A percentile compares a stretch with the other conserved stretches of the same genome.
Conservation (phyloP, 2,329 filamentous ascomycete species). For the Periglandula ipomoeae region DNA sequence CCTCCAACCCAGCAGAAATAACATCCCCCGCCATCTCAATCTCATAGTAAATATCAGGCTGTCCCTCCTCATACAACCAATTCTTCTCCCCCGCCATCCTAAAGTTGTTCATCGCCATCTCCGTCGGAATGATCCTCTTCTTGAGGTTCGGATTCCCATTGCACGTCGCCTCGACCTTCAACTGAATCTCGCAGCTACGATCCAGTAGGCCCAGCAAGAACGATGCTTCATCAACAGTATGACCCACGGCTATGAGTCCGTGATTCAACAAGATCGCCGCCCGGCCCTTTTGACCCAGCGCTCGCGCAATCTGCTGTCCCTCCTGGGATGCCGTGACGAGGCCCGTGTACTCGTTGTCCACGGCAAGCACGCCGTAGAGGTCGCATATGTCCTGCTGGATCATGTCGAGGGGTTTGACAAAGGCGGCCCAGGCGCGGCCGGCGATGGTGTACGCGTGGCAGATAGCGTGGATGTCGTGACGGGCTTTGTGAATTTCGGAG, state of each 20-base stretch:
- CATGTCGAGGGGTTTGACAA: slow-evolving; percentile 59
- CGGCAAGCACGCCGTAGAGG: slow-evolving; percentile 52
- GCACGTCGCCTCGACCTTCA: slow-evolving; percentile 56
- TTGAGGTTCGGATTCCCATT: slow-evolving; percentile 31
- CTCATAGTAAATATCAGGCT: slow-evolving; percentile 37
- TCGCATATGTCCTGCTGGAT: slow-evolving; percentile 58
- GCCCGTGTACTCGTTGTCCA: slow-evolving; percentile 50
- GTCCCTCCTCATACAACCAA: slow-evolving; percentile 35
- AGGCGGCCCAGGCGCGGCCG: slow-evolving; percentile 60
- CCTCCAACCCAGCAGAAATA: slow-evolving; percentile 16
- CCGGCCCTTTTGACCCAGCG: slow-evolving; percentile 49
- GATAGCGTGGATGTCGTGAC: slow-evolving; percentile 55
- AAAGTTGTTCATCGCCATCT: slow-evolving; percentile 30
- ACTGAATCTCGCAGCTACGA: slow-evolving; percentile 58
- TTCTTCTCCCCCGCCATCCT: slow-evolving; percentile 37
- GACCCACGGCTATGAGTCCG: slow-evolving; percentile 60
- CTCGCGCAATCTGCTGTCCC: slow-evolving; percentile 52
- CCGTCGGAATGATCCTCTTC: slow-evolving; percentile 32
- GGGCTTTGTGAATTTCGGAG: slow-evolving; percentile 55
- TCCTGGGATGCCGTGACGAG: slow-evolving; percentile 53
- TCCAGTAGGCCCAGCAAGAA: slow-evolving; percentile 63
- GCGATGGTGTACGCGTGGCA: slow-evolving; percentile 60
- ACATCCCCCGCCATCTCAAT: slow-evolving; percentile 30
- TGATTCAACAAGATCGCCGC: slow-evolving; percentile 62
- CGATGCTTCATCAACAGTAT: slow-evolving; percentile 65